Evolutionary conservation across 2,329 filamentous ascomycete species (phyloP), one percentile per base, ranked within the genome.

Genomic region (Ascochyta pisi): DNA sequence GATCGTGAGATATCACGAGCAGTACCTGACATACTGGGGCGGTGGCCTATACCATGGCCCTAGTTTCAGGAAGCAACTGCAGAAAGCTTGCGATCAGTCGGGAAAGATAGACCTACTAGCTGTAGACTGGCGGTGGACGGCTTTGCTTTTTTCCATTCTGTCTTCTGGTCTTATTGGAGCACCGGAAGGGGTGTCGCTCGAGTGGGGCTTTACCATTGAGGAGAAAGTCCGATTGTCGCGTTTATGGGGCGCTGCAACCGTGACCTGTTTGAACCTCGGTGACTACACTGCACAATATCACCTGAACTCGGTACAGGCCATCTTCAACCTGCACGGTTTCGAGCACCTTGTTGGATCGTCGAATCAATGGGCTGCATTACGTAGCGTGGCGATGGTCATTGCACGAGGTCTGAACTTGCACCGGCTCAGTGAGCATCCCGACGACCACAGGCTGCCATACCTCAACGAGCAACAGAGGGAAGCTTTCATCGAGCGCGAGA

Each of bases 291-390:
- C 74, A 62, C 62, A 67, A 52, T 63, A 64, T 45, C 50, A 76
- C 66, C 57, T 77, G 66, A 60, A 70, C 59, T 58, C 70, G 0
- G 73, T 82, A 3, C 77, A 83, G 61, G 76, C 81, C 4, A 80
- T 84, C 35, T 69, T 78, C 9, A 79, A 77, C 1, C 67, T 81
- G 27, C 81, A 81, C n/a, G 78, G 81, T 3, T 78, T 78, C 8
- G 81, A 80, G 8, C 81, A 84, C 64, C 67, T 81, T 15, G 72
- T 83, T 1, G 81, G 81, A 1, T 78, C 77, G 23, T 79, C 79
- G 6, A 81, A 81, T 58, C 78, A 77, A 38, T 80, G 81, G 55
- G 77, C 75, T 4, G 77, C 81, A 1, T 72, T 80, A 19, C 71
- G 82, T 8, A 78, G 77, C 3, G 75, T 79, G 1, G 80, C 77